phyloP scores from a whole-genome alignment of 805 yeast species.

The Tetrapisispora phaffii region DNA sequence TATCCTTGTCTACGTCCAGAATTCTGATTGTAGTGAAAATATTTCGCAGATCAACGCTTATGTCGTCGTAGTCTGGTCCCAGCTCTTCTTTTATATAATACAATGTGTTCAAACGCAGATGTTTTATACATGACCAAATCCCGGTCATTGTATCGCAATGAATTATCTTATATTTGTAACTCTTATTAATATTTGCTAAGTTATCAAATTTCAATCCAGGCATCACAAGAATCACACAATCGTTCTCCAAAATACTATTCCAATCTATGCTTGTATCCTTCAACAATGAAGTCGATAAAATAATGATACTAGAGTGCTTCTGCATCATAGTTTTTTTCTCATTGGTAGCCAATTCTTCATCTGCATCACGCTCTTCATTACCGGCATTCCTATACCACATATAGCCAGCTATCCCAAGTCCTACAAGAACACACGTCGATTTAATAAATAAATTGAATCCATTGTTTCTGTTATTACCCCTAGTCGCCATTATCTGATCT shows the following conservation, averaged over 20 bases:
- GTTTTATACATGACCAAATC: slow-evolving; percentile 46
- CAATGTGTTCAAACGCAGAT: slow-evolving; percentile 33
- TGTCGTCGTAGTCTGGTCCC: slow-evolving; percentile 4
- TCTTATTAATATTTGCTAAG: slow-evolving; percentile 3
- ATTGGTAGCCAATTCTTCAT: not conserved
- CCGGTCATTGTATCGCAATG: slow-evolving; percentile 41
- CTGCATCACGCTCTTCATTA: not conserved
- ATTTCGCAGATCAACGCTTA: slow-evolving; percentile 27
- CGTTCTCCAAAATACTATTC: slow-evolving; percentile 13
- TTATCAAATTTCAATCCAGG: slow-evolving; percentile 20
- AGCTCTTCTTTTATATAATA: slow-evolving; percentile 23
- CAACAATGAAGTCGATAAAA: slow-evolving; percentile 11
- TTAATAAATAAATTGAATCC: not conserved
- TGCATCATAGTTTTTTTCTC: not conserved
- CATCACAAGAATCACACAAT: slow-evolving; percentile 31
- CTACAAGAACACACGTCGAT: not conserved
- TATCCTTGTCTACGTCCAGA: slow-evolving; percentile 6
- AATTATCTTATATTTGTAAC: slow-evolving; percentile 29
- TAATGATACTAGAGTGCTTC: slow-evolving; percentile 12
- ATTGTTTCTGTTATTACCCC: not conserved
- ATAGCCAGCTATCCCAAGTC: not conserved
- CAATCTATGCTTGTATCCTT: slow-evolving; percentile 12
- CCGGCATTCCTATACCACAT: not conserved
- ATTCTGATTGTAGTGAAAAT: slow-evolving; percentile 20
- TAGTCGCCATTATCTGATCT: not conserved